These are phyloP conservation scores for Dalbergia oliveri DNA, from an alignment of 306 rosid genomes.

Conservation along the genomic window DNA sequence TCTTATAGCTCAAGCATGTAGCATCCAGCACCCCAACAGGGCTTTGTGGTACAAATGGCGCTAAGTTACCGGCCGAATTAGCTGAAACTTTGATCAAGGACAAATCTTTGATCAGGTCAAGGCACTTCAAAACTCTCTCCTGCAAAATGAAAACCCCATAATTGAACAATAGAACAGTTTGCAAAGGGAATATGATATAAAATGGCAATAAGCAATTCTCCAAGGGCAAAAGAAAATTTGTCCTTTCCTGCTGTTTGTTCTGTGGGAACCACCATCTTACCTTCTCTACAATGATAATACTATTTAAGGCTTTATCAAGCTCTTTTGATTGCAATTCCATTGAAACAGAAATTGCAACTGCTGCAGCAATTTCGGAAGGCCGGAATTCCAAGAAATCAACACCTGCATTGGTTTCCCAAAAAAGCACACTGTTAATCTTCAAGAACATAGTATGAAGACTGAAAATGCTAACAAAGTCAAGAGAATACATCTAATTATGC, in stretches of 20 bases:
- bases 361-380: conserved; percentile 90
- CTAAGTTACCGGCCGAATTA: conserved; percentile 46
- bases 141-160: conserved; percentile 55
- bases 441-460: conserved; percentile 25
- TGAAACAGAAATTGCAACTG: conserved; percentile 71
- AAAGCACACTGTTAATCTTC: conserved; percentile 47
- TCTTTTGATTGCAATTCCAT: conserved; percentile 56
- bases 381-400: conserved; percentile 84
- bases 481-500: conserved; percentile 61
- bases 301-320: conserved; percentile 56
- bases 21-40: conserved; percentile 73
- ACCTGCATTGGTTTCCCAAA: conserved; percentile 66
- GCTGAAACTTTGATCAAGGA: conserved; percentile 44
- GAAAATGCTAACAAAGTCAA: conserved; percentile 17
- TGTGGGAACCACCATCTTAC: conserved; percentile 53
- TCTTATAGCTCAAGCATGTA: conserved; percentile 66
- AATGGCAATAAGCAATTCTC: neutral
- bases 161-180: neutral
- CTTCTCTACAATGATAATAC: conserved; percentile 60
- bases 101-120: conserved; percentile 64
- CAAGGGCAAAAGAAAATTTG: neutral
- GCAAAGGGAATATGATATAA: conserved; percentile 7
- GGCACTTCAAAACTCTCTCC: conserved; percentile 78
- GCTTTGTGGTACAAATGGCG: conserved; percentile 59
- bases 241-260: neutral